Conservation (phyloP, 345 rosid species). For the Hevea brasiliensis region DNA sequence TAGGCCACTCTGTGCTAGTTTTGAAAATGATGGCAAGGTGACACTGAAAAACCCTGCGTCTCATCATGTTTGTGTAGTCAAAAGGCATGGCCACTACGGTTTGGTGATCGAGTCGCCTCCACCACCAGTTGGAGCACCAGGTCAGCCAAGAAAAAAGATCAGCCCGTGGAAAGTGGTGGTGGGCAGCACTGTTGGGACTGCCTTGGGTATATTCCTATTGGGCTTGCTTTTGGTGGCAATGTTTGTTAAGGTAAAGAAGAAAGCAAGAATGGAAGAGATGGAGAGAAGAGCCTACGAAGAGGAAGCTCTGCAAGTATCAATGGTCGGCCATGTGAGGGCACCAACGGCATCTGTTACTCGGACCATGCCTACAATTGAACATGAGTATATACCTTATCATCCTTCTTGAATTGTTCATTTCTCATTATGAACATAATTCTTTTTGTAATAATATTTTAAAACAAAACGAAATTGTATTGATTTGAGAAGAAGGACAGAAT, state of each 20-base stretch:
- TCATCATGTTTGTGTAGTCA: constrained; percentile 55
- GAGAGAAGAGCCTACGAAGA: constrained; percentile 92
- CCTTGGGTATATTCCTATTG: constrained; percentile 59
- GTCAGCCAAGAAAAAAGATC: constrained; percentile 37
- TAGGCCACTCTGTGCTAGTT: constrained; percentile 65
- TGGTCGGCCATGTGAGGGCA: constrained; percentile 86
- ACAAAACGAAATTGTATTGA: constrained; percentile 19
- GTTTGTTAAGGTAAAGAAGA: constrained; percentile 73
- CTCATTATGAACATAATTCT: constrained; percentile 28
- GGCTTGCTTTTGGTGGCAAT: constrained; percentile 70
- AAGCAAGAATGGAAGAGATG: constrained; percentile 71
- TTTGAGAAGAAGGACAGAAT: constrained; percentile 5
- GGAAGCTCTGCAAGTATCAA: constrained; percentile 85
- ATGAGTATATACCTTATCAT: constrained; percentile 44
- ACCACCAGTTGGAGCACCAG: background rate
- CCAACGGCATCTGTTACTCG: constrained; percentile 67
- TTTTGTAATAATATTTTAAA: constrained; percentile 33
- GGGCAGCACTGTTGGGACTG: constrained; percentile 74
- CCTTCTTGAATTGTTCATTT: constrained; percentile 32
- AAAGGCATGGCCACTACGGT: constrained; percentile 77
- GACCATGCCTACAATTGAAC: constrained; percentile 70
- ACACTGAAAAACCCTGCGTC: constrained; percentile 46
- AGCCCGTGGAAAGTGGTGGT: constrained; percentile 76
- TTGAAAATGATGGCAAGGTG: constrained; percentile 63
- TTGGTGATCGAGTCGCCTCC: constrained; percentile 51